Base-by-base conservation (phyloP, 2,329 filamentous ascomycete species). In the Hysterium pulicare region DNA sequence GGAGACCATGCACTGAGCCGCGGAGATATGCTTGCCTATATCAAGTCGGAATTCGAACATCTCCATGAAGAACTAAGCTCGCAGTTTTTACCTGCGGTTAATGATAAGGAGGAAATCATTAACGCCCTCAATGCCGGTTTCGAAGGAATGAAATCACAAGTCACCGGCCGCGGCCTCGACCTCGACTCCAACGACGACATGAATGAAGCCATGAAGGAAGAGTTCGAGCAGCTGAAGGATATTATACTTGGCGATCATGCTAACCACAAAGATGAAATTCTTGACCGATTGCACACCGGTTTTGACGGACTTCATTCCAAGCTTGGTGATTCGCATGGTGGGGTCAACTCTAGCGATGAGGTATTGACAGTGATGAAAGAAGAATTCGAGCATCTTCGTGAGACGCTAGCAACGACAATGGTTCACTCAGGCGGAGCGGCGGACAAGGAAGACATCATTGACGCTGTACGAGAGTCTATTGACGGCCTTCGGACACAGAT, bases 191-290 rank as follows among this genome's bases (percentile, higher is more conserved):
- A 60, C 37, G 70, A 74, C 13, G 73, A 74, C 31, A 67, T 75
- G 44, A 76, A 83, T 30, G 84, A 88, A 45, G 80, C 87, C 38
- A 83, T 95, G 64, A 86, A 86, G 60, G 81, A 82, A 31, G 88
- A 94, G 58, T 86, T 95, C 38, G 87, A 93, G 49, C 83, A 88
- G 41, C 77, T 95, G 6, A 83, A 88, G 20, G 84, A 90, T 15
- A 79, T 86, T 0, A 79, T 95, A 38, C 86, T 89, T 61, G 69
- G 76, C 37, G 74, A 78, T 36, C 69, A 73, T n/a, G 64, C 72
- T 0, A 68, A 67, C 17, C 74, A 81, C 49, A 82, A 82, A 55
- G 78, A 78, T 40, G 80, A 84, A 48, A 73, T 84, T 26, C 62
- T 84, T 2, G 79, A 83, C 49, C 77, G 76, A 4, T 76, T 84